These are phyloP conservation scores for Macroventuria anomochaeta DNA, from an alignment of 2,329 filamentous ascomycete species.

Conservation along the genomic window DNA sequence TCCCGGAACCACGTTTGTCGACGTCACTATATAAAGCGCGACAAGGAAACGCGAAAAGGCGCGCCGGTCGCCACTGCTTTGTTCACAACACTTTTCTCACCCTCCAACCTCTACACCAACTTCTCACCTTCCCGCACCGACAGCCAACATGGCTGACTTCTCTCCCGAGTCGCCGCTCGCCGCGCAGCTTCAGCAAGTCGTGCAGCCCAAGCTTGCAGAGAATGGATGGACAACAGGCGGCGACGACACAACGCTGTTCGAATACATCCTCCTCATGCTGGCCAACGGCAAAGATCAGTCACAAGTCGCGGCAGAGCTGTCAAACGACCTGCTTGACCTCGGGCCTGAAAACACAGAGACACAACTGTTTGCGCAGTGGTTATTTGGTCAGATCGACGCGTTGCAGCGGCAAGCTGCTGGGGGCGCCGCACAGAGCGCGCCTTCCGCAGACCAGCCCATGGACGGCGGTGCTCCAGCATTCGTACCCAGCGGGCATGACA, in stretches of 20 bases:
- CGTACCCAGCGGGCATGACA: conserved; percentile 59
- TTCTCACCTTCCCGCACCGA: conserved; percentile 10
- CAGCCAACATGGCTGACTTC: conserved; percentile 73
- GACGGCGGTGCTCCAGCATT: conserved; percentile 36
- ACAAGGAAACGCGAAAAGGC: conserved; percentile 26
- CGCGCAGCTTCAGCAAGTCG: conserved; percentile 78
- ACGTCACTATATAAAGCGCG: conserved; percentile 5
- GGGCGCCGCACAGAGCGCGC: conserved; percentile 36
- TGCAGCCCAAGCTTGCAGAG: conserved; percentile 91
- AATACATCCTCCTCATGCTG: conserved; percentile 98
- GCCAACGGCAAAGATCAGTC: conserved; percentile 93
- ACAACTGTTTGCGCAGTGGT: conserved; percentile 84
- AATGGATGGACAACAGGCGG: conserved; percentile 88
- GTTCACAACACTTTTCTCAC: conserved; percentile 21
- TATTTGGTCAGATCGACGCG: conserved; percentile 83
- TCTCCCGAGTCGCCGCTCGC: conserved; percentile 81
- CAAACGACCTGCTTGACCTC: conserved; percentile 83
- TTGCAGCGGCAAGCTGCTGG: conserved; percentile 68
- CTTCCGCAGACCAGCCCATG: conserved; percentile 31
- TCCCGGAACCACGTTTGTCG: conserved; percentile 19
- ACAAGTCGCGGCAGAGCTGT: conserved; percentile 86
- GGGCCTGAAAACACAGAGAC: conserved; percentile 83
- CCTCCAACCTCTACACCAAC: conserved; percentile 24
- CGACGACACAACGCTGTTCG: conserved; percentile 81
- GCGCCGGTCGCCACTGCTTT: conserved; percentile 36